phyloP scores from a whole-genome alignment of 73 alveolate genomes.

The Tetrahymena thermophila region DNA sequence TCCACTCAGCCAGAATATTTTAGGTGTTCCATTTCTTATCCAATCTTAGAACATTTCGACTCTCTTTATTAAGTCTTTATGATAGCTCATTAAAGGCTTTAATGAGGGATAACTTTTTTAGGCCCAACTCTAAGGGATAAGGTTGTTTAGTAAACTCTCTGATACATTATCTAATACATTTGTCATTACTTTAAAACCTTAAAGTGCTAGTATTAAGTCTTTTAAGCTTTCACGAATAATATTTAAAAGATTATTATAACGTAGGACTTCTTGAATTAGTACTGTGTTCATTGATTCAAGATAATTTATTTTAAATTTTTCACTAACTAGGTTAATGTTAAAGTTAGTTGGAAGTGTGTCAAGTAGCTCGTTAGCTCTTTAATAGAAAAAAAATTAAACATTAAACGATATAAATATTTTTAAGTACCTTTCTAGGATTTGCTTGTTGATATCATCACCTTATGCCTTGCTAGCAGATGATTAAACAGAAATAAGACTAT shows the following conservation, averaged over 20 bases:
- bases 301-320: constrained; percentile 79
- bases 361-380: constrained; percentile 66
- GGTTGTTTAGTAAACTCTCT: constrained; percentile 67
- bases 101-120: constrained; percentile 75
- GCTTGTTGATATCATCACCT: constrained; percentile 60
- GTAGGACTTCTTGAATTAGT: constrained; percentile 77
- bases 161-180: constrained; percentile 78
- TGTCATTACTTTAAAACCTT: constrained; percentile 87
- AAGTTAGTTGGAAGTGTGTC: constrained; percentile 67
- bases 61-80: constrained; percentile 78
- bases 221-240: constrained; percentile 61
- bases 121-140: constrained; percentile 86
- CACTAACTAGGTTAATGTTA: constrained; percentile 66
- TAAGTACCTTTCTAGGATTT: constrained; percentile 44
- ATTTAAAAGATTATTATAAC: constrained; percentile 79
- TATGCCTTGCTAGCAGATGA: constrained; percentile 62
- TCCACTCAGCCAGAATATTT: constrained; percentile 92
- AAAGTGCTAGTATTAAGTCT: constrained; percentile 70
- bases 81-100: constrained; percentile 80
- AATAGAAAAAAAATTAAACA: neutral
- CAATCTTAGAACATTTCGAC: constrained; percentile 82
- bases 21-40: constrained; percentile 85
- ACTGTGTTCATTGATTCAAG: constrained; percentile 90
- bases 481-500: constrained; percentile 59
- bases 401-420: neutral